Evolutionary conservation across 1,284 basidiomycete genomes (phyloP), one percentile per base, ranked within the genome.

Genomic region (Boletus smithii): DNA sequence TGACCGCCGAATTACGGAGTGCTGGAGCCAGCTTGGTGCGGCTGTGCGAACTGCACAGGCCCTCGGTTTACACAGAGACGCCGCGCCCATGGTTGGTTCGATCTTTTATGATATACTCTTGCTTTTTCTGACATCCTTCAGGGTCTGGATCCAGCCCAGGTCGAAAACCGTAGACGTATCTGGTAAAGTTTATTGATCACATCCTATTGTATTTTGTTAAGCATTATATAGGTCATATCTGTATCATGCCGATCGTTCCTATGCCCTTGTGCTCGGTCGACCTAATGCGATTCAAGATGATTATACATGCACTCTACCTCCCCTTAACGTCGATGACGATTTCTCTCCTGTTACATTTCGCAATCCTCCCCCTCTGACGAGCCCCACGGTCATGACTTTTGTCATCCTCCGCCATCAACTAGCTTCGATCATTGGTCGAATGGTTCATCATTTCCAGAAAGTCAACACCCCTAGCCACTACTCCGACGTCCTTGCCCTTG

Each of bases 401-500:
- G 82, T 93, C 47, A 92, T 95, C 53, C 76, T 97, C 29, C 79
- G 94, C 29, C 88, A 95, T 60, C 78, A 81, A 38, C 76, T 97
- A 16, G 87, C 91, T 16, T 74, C 76, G 38, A 88, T 95, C 51
- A 95, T 95, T 53, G 95, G 94, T 22, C 82, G 85, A 35, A 93
- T 97, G 60, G 92, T 93, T 38, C 93, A 95, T 61, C 91, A 95
- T 67, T 97, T 95, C 69, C 95, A 97, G 67, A 89, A 92, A 69
- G 84, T 95, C 17, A 80, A 85, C 46, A 81, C 83, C 43, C 80
- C 79, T 42, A 87, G 85, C 42, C 88, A 91, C 59, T 97, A 97
- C 64, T 80, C 83, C 11, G 92, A 97, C 60, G 91, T 95, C 31
- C 69, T 90, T 34, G 71, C 76, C 2, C 75, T 97, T 40, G 94